Conservation (phyloP, 2,329 filamentous ascomycete genomes). For the Fusarium foetens region DNA sequence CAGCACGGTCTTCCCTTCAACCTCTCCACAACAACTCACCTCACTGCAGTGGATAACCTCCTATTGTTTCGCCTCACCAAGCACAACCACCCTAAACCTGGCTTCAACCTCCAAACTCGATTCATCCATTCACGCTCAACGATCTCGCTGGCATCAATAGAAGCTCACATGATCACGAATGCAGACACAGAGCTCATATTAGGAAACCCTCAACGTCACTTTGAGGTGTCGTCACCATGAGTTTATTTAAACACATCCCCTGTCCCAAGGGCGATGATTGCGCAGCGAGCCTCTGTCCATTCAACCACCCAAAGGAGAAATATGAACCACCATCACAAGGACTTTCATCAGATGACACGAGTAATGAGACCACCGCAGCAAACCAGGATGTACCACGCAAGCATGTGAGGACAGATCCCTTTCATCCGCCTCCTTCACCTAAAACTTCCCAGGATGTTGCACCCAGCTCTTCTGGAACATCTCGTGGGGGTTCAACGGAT, state of each 20-base stretch:
- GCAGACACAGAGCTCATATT: neutral
- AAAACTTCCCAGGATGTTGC: slow-evolving; percentile 8
- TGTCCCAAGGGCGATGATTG: slow-evolving; percentile 61
- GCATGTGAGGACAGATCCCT: slow-evolving; percentile 44
- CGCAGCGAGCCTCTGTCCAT: slow-evolving; percentile 62
- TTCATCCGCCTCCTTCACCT: slow-evolving; percentile 13
- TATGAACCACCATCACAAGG: slow-evolving; percentile 6
- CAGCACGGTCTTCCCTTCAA: slow-evolving; percentile 2
- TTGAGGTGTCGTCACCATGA: slow-evolving; percentile 45
- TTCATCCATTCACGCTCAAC: neutral
- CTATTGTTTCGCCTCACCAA: slow-evolving; percentile 3
- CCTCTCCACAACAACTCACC: neutral
- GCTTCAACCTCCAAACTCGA: slow-evolving; percentile 4
- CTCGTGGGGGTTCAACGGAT: slow-evolving; percentile 3
- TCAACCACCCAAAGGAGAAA: slow-evolving; percentile 56
- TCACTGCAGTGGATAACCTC: slow-evolving; percentile 17
- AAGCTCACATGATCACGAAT: neutral
- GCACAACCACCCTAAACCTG: slow-evolving; percentile 9
- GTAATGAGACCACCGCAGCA: slow-evolving; percentile 9
- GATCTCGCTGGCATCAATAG: neutral
- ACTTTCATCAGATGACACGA: neutral
- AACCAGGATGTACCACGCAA: slow-evolving; percentile 48
- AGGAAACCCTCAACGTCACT: neutral
- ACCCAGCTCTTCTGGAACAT: slow-evolving; percentile 10
- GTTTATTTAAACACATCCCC: slow-evolving; percentile 59